These are phyloP conservation scores for Trametes sp. DNA, from an alignment of 1,284 basidiomycete species.

Conservation along the genomic window DNA sequence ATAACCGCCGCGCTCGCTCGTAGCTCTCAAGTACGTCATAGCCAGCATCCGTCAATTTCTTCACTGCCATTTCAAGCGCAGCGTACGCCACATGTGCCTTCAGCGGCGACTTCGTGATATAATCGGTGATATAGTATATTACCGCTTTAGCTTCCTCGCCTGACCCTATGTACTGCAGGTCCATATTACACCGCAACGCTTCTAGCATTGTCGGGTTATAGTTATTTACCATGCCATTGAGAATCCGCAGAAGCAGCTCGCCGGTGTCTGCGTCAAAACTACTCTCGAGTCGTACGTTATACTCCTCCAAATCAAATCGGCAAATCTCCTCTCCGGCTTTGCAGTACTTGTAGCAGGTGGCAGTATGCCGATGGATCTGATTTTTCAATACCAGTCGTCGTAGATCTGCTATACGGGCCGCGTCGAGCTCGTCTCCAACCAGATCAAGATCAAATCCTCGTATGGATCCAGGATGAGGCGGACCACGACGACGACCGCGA, in stretches of 20 bases:
- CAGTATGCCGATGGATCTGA: neutral
- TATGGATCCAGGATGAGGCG: neutral
- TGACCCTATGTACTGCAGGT: neutral
- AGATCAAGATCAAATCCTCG: neutral
- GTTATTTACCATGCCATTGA: neutral
- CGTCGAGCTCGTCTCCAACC: neutral
- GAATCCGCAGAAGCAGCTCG: neutral
- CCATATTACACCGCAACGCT: neutral
- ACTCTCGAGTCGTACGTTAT: neutral
- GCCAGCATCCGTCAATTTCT: neutral
- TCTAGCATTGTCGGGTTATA: neutral
- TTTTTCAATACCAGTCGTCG: neutral
- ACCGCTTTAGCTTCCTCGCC: neutral
- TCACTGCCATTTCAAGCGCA: slow-evolving; percentile 42
- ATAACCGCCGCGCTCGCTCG: slow-evolving; percentile 42
- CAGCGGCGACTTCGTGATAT: neutral
- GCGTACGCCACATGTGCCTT: slow-evolving; percentile 39
- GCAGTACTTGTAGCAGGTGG: slow-evolving; percentile 1
- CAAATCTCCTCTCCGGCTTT: neutral
- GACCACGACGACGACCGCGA: neutral
- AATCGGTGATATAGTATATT: neutral
- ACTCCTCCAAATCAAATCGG: neutral
- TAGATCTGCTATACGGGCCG: neutral
- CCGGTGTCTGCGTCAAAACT: neutral
- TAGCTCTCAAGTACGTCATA: neutral